Evolutionary conservation across 495 filamentous ascomycete genomes (phyloP), one percentile per base, ranked within the genome.

Genomic region (Extremus antarcticus): DNA sequence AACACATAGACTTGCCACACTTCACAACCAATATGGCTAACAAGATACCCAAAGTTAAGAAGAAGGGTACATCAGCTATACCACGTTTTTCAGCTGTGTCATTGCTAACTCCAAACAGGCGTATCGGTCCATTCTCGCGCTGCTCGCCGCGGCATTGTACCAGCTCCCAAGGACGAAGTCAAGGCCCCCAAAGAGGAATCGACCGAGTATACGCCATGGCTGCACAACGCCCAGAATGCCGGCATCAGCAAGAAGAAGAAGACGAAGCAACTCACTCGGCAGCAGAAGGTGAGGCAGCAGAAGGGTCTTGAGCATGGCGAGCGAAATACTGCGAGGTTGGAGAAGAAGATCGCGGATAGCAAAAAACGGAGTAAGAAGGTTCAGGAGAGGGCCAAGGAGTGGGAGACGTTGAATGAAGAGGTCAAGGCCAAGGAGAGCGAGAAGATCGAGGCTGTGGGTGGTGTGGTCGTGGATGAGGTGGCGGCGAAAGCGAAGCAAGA

Each of bases 261-360:
- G 55, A 75, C 77, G 20, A 76, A 80, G 54, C 71, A 72, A 2
- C 53, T 85, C 56, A 83, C 80, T 51, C 74, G 77, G 60, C 80
- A 80, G 53, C 85, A 88, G 58, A 76, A 79, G 10, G 66, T 76
- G 63, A 73, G 88, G 46, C 78, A 86, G 25, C 79, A 87, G 63
- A 86, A 83, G 69, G 82, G 72, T 23, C 73, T 89, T 60, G 86
- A 90, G 63, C 77, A 80, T 55, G 89, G 87, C 32, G 86, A 86
- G 60, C 75, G 75, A 7, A 71, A 84, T 60, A 71, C 82, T 66
- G 86, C 88, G 62, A 82, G 82, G 63, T 74, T 80, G 50, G 80
- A 84, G 64, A 75, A 72, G 51, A 94, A 90, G 66, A 72, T 86
- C 43, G 72, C 78, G 51, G 80, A 80, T 63, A 90, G 85, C 69